Conservation (phyloP, 1,139 yeast genomes). For the Suhomyces anneliseae region DNA sequence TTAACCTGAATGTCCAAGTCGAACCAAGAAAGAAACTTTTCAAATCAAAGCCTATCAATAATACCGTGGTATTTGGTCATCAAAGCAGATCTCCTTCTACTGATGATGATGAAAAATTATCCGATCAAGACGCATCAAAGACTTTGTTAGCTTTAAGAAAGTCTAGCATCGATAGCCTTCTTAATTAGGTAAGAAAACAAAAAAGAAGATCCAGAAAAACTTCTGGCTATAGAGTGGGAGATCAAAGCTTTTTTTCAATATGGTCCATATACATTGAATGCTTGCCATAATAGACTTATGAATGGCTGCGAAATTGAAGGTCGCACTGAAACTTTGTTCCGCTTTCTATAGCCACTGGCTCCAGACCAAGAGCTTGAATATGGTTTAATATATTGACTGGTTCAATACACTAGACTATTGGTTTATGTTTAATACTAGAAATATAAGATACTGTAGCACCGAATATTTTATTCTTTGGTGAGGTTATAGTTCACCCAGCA, state of each 20-base stretch:
- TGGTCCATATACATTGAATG: too few relatives aligned
- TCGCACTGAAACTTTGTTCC: too few relatives aligned
- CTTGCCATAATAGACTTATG: too few relatives aligned
- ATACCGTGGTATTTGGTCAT: conserved; percentile 14
- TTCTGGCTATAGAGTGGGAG: neutral
- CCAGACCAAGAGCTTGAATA: too few relatives aligned
- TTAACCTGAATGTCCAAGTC: conserved; percentile 15
- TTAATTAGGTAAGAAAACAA: conserved; percentile 26
- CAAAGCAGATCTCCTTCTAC: conserved; percentile 10
- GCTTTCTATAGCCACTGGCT: too few relatives aligned
- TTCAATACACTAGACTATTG: neutral
- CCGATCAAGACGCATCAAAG: conserved; percentile 41
- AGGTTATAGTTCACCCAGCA: too few relatives aligned
- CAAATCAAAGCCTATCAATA: conserved; percentile 26
- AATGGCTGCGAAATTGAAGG: too few relatives aligned
- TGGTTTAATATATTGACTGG: neutral
- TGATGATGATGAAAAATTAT: conserved; percentile 16
- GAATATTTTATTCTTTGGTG: too few relatives aligned
- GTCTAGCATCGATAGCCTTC: conserved; percentile 43
- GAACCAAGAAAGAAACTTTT: conserved; percentile 30
- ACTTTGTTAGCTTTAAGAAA: conserved; percentile 45
- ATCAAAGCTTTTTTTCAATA: too few relatives aligned
- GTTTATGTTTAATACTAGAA: neutral
- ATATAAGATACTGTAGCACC: too few relatives aligned
- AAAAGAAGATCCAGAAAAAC: neutral